A percentile compares a stretch with the other conserved stretches of the same genome.
Evolutionary conservation across 2,329 filamentous ascomycete genomes (phyloP).

Genomic region (Ophiostoma ips): DNA sequence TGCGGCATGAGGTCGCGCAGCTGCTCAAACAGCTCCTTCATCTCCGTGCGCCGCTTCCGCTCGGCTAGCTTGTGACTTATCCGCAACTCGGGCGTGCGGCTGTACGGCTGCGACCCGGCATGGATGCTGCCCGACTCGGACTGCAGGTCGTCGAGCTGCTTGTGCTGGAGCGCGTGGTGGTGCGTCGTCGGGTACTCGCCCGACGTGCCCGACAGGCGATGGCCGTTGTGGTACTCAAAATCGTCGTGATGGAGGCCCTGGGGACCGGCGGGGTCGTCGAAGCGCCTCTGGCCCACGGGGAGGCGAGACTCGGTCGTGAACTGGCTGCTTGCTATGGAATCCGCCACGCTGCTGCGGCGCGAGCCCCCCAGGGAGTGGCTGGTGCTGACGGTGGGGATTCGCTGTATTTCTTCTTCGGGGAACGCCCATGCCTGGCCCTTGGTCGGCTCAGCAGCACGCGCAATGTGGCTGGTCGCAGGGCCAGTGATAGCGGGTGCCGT

Average conservation of each 20-base stretch:
- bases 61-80: conserved; percentile 79
- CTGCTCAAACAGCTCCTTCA: conserved; percentile 79
- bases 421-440: conserved; percentile 79
- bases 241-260: conserved; percentile 51
- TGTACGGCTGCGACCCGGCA: conserved; percentile 58
- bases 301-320: conserved; percentile 62
- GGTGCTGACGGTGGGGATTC: conserved; percentile 30
- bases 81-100: conserved; percentile 65
- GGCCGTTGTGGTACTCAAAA: conserved; percentile 25
- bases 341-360: conserved; percentile 60
- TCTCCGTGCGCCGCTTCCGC: conserved; percentile 69
- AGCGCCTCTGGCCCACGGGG: conserved; percentile 55
- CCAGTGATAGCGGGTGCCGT: conserved; percentile 67
- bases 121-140: conserved; percentile 40
- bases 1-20: conserved; percentile 66
- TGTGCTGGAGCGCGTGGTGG: conserved; percentile 65
- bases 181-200: conserved; percentile 47
- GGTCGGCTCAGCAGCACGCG: conserved; percentile 60
- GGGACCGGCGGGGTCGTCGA: conserved; percentile 60
- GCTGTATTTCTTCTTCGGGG: conserved; percentile 54
- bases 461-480: conserved; percentile 49
- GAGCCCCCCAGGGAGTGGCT: conserved; percentile 44
- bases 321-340: conserved; percentile 67
- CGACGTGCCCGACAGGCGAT: conserved; percentile 34
- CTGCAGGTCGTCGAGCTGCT: conserved; percentile 53